Conservation (phyloP, 140 eudicot species). For the Eryngium alpinum region DNA sequence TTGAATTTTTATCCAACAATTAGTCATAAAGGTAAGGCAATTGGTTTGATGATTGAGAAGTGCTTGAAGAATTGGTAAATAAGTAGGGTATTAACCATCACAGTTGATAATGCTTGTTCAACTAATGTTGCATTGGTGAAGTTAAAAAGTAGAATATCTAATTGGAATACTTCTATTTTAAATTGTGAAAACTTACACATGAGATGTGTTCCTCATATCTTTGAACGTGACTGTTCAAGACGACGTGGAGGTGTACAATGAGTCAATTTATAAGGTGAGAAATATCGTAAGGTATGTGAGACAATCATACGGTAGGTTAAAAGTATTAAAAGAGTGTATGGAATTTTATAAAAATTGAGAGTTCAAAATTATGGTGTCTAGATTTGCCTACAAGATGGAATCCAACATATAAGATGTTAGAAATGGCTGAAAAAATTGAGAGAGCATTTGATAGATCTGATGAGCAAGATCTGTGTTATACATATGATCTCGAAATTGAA, state of each 20-base stretch:
- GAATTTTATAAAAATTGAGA: neutral
- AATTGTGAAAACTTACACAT: neutral
- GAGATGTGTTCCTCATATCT: neutral
- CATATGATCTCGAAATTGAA: too few relatives aligned
- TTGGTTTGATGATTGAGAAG: neutral
- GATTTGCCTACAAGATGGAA: neutral
- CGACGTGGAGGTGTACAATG: neutral
- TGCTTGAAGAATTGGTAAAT: neutral
- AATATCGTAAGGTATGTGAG: too few relatives aligned
- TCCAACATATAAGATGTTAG: too few relatives aligned
- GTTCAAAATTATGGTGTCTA: neutral
- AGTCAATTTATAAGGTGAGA: neutral
- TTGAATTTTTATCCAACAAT: neutral
- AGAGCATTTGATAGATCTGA: neutral
- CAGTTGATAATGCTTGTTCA: neutral
- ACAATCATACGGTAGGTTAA: neutral
- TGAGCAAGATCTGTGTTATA: neutral
- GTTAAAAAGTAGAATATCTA: too few relatives aligned
- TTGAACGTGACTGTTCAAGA: too few relatives aligned
- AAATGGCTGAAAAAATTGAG: neutral
- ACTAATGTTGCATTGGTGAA: neutral
- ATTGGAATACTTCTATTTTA: neutral
- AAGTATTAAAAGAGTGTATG: neutral
- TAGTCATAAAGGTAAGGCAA: neutral
- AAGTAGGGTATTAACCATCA: neutral